Evolutionary conservation across 805 yeast species (phyloP), one percentile per base, ranked within the genome.

Genomic region (Candida vartiovaarae): DNA sequence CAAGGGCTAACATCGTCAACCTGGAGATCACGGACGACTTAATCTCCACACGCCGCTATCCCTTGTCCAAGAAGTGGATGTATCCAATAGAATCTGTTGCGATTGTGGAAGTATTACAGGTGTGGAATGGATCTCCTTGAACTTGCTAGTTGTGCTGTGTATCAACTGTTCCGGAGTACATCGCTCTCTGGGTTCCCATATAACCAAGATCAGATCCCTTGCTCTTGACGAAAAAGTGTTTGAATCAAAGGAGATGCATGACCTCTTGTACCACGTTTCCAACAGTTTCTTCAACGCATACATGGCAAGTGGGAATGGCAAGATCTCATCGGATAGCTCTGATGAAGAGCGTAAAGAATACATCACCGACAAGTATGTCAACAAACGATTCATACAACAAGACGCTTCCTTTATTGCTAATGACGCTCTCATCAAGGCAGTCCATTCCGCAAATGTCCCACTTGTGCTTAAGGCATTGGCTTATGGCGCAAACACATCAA

Each of bases 51-150:
- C 36, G 9, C 44, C 47, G 8, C 39, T 54, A 20, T 49, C 47
- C 4, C 39, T 59, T 30, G 67, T 66, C 5, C 47, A 49, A 38
- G 45, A 51, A 1, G 63, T 62, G 4, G 74, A 78, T 34, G 62
- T 72, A n/a, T 73, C 80, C 30, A 90, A 90, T 55, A 53, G 61
- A 4, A 48, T 51, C 2, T 90, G 98, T 63, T 85, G 86, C 10
- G 98, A 90, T 56, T 90, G 98, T 66, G 82, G 82, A 0, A 57
- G 78, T 2, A 55, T 62, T 0, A 76, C 72, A 11, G 65, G 75
- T 10, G 95, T 85, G 11, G 96, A 89, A 52, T 90, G 96, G 96
- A 74, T 91, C 4, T 85, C 96, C 0, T 69, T 87, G 46, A 89
- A 84, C 54, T 62, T 82, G 35, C 63, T 88, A 43, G 78, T 80